Percentiles rank a stretch among this genome's conserved stretches.
These are phyloP conservation scores for Magnusiomyces tetraspermus DNA, from an alignment of 1,139 yeast species.

Conservation along the genomic window DNA sequence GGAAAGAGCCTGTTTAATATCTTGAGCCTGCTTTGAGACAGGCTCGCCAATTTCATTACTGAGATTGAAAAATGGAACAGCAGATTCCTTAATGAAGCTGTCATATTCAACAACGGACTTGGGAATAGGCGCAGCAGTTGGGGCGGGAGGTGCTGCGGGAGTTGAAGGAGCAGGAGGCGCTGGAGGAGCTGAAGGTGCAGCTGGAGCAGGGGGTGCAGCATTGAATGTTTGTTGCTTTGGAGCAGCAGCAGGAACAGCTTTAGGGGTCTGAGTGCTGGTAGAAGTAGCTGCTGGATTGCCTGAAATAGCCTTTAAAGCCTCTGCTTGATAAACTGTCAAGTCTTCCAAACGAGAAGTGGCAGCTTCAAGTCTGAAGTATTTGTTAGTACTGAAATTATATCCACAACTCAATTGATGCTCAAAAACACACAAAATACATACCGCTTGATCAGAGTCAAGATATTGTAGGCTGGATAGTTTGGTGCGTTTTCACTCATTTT, in stretches of 20 bases:
- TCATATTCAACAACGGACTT: conserved; percentile 41
- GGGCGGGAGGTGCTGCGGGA: conserved; percentile 16
- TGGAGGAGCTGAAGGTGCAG: conserved; percentile 14
- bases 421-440: conserved; percentile 26
- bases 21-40: conserved; percentile 15
- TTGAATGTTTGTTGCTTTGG: too few relatives aligned
- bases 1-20: conserved; percentile 48
- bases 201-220: conserved; percentile 14
- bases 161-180: conserved; percentile 15
- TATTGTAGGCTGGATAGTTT: conserved; percentile 68
- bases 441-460: conserved; percentile 68
- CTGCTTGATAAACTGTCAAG: conserved; percentile 71
- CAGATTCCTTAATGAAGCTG: conserved; percentile 41
- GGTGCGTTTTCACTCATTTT: conserved; percentile 38
- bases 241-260: conserved; percentile 16
- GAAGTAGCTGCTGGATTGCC: neutral
- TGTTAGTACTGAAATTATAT: neutral
- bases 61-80: conserved; percentile 43
- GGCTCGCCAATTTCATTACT: conserved; percentile 13
- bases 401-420: too few relatives aligned
- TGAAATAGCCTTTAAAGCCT: conserved; percentile 23
- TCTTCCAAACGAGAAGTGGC: conserved; percentile 92
- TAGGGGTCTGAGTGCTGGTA: neutral
- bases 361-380: conserved; percentile 54
- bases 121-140: conserved; percentile 19